Percentiles rank a stretch among this genome's conserved stretches.
phyloP scores from a whole-genome alignment of 2,329 filamentous ascomycete genomes.

The Fusarium chlamydosporum region DNA sequence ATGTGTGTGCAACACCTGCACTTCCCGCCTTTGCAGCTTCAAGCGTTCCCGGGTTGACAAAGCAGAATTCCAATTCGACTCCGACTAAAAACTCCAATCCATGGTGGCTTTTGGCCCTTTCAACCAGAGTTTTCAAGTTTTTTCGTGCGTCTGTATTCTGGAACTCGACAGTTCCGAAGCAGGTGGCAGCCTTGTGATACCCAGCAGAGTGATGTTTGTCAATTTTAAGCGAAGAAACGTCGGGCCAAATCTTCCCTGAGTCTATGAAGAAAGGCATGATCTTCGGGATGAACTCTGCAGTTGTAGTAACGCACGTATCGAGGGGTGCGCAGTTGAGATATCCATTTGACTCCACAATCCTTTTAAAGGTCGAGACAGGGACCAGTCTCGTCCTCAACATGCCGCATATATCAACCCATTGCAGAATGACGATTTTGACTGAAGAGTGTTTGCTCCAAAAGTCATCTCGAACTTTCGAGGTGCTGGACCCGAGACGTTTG shows the following conservation, averaged over 20 bases:
- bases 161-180: constrained; percentile 4
- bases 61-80: constrained; percentile 23
- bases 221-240: neutral
- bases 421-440: neutral
- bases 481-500: neutral
- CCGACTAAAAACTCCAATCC: neutral
- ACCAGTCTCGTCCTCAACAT: constrained; percentile 1
- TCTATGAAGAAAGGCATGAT: neutral
- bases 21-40: neutral
- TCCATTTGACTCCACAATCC: neutral
- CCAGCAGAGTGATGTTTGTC: neutral
- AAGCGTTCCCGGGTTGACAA: neutral
- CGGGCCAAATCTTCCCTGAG: constrained; percentile 7
- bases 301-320: constrained; percentile 17
- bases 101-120: neutral
- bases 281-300: constrained; percentile 4
- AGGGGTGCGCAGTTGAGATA: constrained; percentile 12
- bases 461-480: neutral
- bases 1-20: neutral
- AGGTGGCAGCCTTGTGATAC: constrained; percentile 1
- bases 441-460: neutral
- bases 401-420: constrained; percentile 31
- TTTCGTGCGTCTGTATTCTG: constrained; percentile 9
- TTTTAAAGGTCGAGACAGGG: constrained; percentile 1
- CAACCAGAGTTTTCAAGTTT: neutral